These are phyloP conservation scores for Solanum hybrid DNA, from an alignment of 305 asterid species.

Conservation along the genomic window DNA sequence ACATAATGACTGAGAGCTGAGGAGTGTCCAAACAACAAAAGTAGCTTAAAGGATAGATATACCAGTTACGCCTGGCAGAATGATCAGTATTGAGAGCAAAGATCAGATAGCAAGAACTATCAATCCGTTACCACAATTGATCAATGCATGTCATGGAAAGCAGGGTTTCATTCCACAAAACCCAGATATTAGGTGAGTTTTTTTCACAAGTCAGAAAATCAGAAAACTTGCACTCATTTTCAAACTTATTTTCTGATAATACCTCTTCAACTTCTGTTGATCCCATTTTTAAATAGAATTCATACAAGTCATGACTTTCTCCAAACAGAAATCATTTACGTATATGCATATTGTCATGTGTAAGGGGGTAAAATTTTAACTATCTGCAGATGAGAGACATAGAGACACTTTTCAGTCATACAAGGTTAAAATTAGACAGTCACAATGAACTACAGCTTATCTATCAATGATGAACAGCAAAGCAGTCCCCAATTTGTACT, in stretches of 20 bases:
- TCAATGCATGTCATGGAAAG: neutral
- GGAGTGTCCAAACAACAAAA: neutral
- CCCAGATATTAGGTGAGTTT: neutral
- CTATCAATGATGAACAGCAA: neutral
- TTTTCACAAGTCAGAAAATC: neutral
- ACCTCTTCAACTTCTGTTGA: neutral
- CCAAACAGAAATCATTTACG: neutral
- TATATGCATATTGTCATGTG: neutral
- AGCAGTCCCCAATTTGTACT: neutral
- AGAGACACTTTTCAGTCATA: neutral
- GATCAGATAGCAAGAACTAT: slow-evolving; percentile 3
- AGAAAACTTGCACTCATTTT: neutral
- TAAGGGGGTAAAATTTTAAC: neutral
- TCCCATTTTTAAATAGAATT: neutral
- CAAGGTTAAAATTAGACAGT: neutral
- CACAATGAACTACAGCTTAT: neutral
- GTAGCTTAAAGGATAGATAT: neutral
- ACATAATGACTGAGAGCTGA: neutral
- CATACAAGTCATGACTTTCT: neutral
- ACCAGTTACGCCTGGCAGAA: neutral
- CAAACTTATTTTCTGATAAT: neutral
- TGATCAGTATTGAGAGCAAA: neutral
- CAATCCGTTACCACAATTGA: neutral
- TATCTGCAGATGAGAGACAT: neutral
- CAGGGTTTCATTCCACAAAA: neutral